A percentile compares a stretch with the other conserved stretches of the same genome.
phyloP scores from a whole-genome alignment of 345 rosid species.

The Rhodamnia rubescens region DNA sequence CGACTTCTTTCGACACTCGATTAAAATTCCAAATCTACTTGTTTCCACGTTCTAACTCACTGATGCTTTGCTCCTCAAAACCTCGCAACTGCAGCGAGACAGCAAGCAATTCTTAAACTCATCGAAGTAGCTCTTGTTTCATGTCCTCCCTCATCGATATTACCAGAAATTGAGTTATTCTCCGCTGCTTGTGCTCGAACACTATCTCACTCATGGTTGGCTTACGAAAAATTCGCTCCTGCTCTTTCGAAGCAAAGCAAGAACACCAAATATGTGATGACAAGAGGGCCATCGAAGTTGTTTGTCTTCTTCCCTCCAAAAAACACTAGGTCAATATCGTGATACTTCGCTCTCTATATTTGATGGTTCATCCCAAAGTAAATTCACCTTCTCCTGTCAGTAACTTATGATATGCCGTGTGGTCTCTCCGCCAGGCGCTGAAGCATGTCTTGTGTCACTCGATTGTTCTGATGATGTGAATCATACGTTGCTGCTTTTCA shows the following conservation, averaged over 20 bases:
- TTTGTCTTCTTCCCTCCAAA: not conserved
- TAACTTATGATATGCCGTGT: not conserved
- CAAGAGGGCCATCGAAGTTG: too few species aligned
- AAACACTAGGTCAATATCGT: not conserved
- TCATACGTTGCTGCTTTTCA: slow-evolving; percentile 35
- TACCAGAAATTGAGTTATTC: too few species aligned
- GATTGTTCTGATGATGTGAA: not conserved
- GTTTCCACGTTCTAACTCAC: too few species aligned
- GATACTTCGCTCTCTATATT: not conserved
- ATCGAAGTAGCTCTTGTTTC: too few species aligned
- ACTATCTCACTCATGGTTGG: too few species aligned
- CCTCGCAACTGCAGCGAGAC: too few species aligned
- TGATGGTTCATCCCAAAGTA: not conserved
- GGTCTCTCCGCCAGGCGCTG: not conserved
- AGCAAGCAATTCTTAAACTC: too few species aligned
- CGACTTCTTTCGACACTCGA: too few species aligned
- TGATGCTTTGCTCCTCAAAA: too few species aligned
- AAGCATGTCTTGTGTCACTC: not conserved
- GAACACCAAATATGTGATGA: not conserved
- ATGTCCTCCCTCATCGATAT: too few species aligned
- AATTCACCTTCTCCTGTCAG: not conserved
- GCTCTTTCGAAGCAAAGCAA: not conserved
- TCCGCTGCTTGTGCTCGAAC: too few species aligned
- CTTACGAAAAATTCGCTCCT: not conserved
- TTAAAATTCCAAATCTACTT: too few species aligned